Base-by-base conservation (phyloP, 2,329 filamentous ascomycete genomes). In the Ascochyta pisi region DNA sequence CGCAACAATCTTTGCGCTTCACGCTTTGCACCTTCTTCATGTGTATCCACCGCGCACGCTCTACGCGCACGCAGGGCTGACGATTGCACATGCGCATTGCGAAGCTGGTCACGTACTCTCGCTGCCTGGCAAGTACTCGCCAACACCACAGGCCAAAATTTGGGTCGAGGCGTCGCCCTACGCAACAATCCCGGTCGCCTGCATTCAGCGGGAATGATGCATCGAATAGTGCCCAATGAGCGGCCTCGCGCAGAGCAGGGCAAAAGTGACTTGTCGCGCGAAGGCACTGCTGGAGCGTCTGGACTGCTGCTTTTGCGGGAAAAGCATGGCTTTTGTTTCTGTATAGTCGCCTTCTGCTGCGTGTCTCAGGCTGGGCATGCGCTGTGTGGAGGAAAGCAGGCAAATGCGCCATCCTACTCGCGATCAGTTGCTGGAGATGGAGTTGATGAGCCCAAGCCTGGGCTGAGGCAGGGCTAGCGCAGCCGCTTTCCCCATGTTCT, bases 111-210 rank as follows among this genome's bases (percentile, higher is more conserved):
- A 59, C 58, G 59, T 53, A 54, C 27, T 39, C 54, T 62, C 50
- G 57, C 59, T 69, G 65, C 65, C 65, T 69, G 52, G 56, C 34
- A 52, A 44, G 45, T 50, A 55, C 29, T 57, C 56, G 56, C 60
- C 57, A 55, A 52, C 29, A 52, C 27, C 15, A 47, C 29, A 61
- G 61, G 64, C 60, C 47, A 48, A 54, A 43, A 49, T 60, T 33
- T 53, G 55, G 35, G 56, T 60, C 49, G 47, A 51, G 41, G 54
- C 49, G 50, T 60, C 43, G 44, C 52, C 51, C 54, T 43, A 39
- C 49, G 55, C 59, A 58, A 43, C 35, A 49, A 52, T 42, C 50
- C 63, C 42, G 50, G 59, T 57, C 50, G 60, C 53, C 55, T 61
- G 58, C 62, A 62, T 54, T 29, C 46, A 54, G 54, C 51, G 56